These are phyloP conservation scores for Phytopythium vexans DNA, from an alignment of 352 stramenopile species.

Conservation along the genomic window DNA sequence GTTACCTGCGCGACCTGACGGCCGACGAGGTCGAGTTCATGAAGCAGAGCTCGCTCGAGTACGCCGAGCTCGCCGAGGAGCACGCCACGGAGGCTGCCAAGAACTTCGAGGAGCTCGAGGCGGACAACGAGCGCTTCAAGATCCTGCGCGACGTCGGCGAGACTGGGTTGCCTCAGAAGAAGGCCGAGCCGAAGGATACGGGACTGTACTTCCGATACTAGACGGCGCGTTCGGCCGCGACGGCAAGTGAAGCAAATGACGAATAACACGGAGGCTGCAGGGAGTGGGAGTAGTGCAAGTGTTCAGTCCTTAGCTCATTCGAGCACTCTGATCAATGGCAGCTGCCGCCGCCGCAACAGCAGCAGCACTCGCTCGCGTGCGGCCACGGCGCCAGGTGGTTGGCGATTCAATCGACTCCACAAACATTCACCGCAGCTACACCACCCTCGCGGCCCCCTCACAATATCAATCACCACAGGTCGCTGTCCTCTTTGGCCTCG, in stretches of 20 bases:
- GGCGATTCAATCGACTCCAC: too few relatives aligned
- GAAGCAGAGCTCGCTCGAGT: slow-evolving; percentile 86
- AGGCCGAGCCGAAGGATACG: slow-evolving; percentile 68
- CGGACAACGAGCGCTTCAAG: slow-evolving; percentile 71
- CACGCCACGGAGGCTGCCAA: slow-evolving; percentile 78
- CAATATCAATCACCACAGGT: too few relatives aligned
- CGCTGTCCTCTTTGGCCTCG: background rate
- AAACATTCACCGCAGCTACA: too few relatives aligned
- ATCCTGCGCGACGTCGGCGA: slow-evolving; percentile 79
- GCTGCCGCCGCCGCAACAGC: too few relatives aligned
- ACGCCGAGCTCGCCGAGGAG: slow-evolving; percentile 72
- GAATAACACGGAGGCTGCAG: too few relatives aligned
- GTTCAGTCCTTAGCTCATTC: too few relatives aligned
- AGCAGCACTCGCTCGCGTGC: too few relatives aligned
- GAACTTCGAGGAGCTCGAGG: slow-evolving; percentile 81
- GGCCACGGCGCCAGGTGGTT: too few relatives aligned
- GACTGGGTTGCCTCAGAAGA: slow-evolving; percentile 69
- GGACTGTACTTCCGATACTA: slow-evolving; percentile 91
- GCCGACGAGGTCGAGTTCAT: slow-evolving; percentile 87
- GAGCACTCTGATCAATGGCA: too few relatives aligned
- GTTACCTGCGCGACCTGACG: slow-evolving; percentile 83
- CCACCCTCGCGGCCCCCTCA: too few relatives aligned
- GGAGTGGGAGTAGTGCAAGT: too few relatives aligned
- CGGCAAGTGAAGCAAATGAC: too few relatives aligned
- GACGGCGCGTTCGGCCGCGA: slow-evolving; percentile 13